Base-by-base conservation (phyloP, 2,329 filamentous ascomycete species). In the Diaporthe sp. region DNA sequence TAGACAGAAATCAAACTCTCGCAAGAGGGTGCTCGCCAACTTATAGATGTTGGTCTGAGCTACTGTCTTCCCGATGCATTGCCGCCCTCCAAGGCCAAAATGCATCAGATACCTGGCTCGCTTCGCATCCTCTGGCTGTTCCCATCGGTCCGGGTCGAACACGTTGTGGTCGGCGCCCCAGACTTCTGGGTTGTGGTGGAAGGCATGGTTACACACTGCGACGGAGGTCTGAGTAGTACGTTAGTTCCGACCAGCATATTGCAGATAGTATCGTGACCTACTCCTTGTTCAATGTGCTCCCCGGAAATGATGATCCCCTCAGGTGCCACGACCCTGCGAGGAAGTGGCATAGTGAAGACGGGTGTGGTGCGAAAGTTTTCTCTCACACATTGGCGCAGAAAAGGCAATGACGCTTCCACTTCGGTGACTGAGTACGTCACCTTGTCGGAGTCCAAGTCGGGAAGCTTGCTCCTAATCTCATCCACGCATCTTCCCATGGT, bases 31-130 rank as follows among this genome's bases (percentile, higher is more conserved):
- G 62, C 79, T 83, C 65, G 79, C 72, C 46, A 83, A 25, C 68
- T 84, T 84, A 68, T 81, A 82, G 5, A 84, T 84, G 72, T 83
- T 83, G 3, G 80, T 81, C 72, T 79, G 79, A 0, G 82, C 83
- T 10, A 84, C 77, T 6, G 78, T 83, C 72, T 82, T 82, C 9
- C 83, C 83, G n/a, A 84, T 82, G 70, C 82, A 85, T 72, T 80
- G 78, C 3, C 82, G 79, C 5, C 79, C 79, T 1, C 83, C 83
- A 0, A 82, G 75, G 1, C 83, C 82, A 75, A 84, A 85, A 68
- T 82, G 83, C 81, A 84, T 83, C 37, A 84, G 75, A 13, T 80
- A 79, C 22, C 78, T 76, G 1, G 79, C 77, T 15, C 78, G 77
- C 1, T 34, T 76, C 1, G 76, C 75, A 39, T 19, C 3, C 15